Evolutionary conservation across 805 yeast species (phyloP).

Genomic region (Saturnispora sanitii): DNA sequence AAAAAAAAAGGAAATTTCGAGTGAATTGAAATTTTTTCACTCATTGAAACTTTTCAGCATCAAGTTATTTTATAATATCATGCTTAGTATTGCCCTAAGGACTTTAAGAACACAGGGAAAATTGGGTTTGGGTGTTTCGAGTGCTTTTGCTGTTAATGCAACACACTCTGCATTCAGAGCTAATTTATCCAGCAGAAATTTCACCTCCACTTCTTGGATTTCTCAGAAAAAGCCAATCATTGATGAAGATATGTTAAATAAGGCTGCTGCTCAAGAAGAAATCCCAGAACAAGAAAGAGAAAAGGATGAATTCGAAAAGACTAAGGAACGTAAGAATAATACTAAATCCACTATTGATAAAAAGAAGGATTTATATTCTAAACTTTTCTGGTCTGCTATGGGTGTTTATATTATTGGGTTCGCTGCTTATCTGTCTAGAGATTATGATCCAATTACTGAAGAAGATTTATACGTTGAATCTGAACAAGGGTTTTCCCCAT

Average conservation of each 20-base stretch:
- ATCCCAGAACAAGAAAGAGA: conserved; percentile 3
- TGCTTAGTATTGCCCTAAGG: too few species aligned
- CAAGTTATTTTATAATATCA: too few species aligned
- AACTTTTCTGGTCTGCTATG: conserved; percentile 42
- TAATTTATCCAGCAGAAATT: too few species aligned
- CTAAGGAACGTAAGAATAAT: conserved; percentile 42
- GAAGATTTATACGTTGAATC: conserved; percentile 31
- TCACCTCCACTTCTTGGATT: too few species aligned
- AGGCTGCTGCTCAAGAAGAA: conserved; percentile 71
- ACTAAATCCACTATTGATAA: conserved; percentile 59
- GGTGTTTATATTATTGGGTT: conserved; percentile 38
- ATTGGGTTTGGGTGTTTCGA: too few species aligned
- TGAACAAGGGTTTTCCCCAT: conserved; percentile 63
- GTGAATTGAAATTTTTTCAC: too few species aligned
- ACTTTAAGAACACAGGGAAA: too few species aligned
- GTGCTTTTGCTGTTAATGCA: too few species aligned
- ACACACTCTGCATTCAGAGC: too few species aligned
- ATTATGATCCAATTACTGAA: conserved; percentile 77
- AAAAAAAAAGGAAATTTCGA: too few species aligned
- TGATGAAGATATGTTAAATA: conserved; percentile 70
- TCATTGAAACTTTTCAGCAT: too few species aligned
- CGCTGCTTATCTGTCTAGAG: conserved; percentile 60
- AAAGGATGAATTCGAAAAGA: conserved; percentile 26
- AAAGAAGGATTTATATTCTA: conserved; percentile 76
- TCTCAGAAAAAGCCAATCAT: conserved; percentile 36